These are phyloP conservation scores for Acaromyces ingoldii DNA, from an alignment of 1,284 basidiomycete genomes.

Conservation along the genomic window DNA sequence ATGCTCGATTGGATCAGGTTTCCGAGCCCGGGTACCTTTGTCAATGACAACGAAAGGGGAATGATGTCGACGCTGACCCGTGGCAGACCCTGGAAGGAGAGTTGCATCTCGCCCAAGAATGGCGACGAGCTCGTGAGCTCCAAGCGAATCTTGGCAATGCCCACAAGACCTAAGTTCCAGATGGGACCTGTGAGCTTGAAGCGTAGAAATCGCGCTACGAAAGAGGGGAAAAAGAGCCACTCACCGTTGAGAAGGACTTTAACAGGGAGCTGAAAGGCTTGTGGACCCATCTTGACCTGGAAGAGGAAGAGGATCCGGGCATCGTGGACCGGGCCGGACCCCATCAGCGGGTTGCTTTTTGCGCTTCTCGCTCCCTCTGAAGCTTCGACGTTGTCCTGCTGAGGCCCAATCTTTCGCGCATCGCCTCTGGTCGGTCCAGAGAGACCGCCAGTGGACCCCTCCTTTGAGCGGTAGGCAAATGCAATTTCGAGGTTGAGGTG, in stretches of 20 bases:
- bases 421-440: neutral
- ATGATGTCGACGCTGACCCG: constrained; percentile 1
- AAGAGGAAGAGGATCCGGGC: constrained; percentile 4
- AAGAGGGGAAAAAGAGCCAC: no score
- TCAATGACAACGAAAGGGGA: constrained; percentile 1
- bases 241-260: constrained; percentile 7
- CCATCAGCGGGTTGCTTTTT: neutral
- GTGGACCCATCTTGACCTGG: constrained; percentile 6
- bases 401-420: neutral
- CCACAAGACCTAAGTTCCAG: no score
- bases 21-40: neutral
- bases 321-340: neutral
- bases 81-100: constrained; percentile 5
- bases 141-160: constrained; percentile 2
- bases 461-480: constrained; percentile 3
- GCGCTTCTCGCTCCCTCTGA: neutral
- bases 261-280: constrained; percentile 5
- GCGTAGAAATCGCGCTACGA: no score
- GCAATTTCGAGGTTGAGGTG: constrained; percentile 2
- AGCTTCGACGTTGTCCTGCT: neutral
- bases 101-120: constrained; percentile 1
- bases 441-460: neutral
- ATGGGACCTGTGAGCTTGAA: no score
- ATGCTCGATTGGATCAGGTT: constrained; percentile 4
- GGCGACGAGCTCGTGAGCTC: neutral